Conservation (phyloP, 139 green algal genomes). For the Micractinium conductrix region DNA sequence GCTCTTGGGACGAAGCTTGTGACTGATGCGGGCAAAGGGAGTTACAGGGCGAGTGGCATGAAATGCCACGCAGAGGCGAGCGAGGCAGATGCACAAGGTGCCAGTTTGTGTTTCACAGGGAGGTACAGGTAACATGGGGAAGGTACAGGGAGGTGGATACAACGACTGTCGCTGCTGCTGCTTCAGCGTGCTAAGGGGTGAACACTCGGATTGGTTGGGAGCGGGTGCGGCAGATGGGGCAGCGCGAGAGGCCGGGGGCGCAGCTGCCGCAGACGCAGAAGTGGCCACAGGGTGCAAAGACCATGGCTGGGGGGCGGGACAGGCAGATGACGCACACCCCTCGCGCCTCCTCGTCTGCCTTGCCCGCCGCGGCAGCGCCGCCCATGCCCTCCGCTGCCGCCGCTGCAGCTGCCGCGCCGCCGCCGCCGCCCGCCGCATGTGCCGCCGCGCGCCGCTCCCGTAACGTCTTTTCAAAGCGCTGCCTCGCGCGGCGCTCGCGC, state of each 20-base stretch:
- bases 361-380: not conserved
- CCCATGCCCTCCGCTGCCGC: not conserved
- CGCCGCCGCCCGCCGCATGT: not conserved
- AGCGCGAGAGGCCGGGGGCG: constrained; percentile 13
- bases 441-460: constrained; percentile 6
- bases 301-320: constrained; percentile 26
- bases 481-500: constrained; percentile 2
- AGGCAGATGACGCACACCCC: constrained; percentile 60
- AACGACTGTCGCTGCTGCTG: too few species aligned
- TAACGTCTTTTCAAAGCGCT: constrained; percentile 9
- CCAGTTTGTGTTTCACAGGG: too few species aligned
- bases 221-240: constrained; percentile 40
- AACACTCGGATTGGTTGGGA: constrained; percentile 41
- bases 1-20: too few species aligned
- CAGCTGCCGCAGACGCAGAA: constrained; percentile 57
- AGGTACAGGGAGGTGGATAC: too few species aligned
- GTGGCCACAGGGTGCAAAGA: constrained; percentile 61
- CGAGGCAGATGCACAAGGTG: too few species aligned
- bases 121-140: too few species aligned
- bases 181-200: too few species aligned
- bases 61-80: too few species aligned
- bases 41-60: too few species aligned
- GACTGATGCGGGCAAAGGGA: too few species aligned
- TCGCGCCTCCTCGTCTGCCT: not conserved
- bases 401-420: not conserved